Conservation (phyloP, 805 yeast genomes). For the Wickerhamomyces mucosus region DNA sequence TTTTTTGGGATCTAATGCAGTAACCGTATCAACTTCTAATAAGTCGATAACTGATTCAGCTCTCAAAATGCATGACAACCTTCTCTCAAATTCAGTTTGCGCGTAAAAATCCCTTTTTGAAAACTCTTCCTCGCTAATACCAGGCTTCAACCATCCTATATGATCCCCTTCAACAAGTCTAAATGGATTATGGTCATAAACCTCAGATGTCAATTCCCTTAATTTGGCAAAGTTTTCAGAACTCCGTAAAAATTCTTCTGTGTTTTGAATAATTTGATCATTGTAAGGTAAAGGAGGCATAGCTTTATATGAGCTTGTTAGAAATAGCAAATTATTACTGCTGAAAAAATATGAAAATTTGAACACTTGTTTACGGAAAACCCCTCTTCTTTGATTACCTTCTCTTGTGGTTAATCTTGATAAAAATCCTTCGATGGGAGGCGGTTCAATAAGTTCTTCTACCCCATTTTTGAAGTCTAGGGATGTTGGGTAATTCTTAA, state of each 20-base stretch:
- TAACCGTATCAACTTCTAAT: conserved; percentile 33
- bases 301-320: conserved; percentile 43
- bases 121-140: conserved; percentile 29
- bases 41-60: conserved; percentile 59
- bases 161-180: conserved; percentile 39
- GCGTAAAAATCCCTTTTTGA: conserved; percentile 46
- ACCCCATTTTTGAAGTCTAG: conserved; percentile 15
- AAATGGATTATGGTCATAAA: conserved; percentile 45
- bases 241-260: conserved; percentile 21
- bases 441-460: conserved; percentile 41
- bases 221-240: conserved; percentile 15
- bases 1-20: conserved; percentile 21
- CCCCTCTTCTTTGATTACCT: conserved; percentile 29
- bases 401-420: conserved; percentile 41
- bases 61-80: conserved; percentile 41
- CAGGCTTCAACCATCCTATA: conserved; percentile 51
- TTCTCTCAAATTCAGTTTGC: conserved; percentile 54
- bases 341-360: conserved; percentile 58
- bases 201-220: conserved; percentile 22
- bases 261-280: conserved; percentile 2
- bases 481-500: conserved; percentile 29
- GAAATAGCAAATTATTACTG: conserved; percentile 50
- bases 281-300: conserved; percentile 49
- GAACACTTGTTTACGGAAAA: conserved; percentile 32
- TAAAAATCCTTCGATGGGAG: conserved; percentile 76